phyloP scores from a whole-genome alignment of 768 basidiomycete species.

The Boletellus ananiceps region DNA sequence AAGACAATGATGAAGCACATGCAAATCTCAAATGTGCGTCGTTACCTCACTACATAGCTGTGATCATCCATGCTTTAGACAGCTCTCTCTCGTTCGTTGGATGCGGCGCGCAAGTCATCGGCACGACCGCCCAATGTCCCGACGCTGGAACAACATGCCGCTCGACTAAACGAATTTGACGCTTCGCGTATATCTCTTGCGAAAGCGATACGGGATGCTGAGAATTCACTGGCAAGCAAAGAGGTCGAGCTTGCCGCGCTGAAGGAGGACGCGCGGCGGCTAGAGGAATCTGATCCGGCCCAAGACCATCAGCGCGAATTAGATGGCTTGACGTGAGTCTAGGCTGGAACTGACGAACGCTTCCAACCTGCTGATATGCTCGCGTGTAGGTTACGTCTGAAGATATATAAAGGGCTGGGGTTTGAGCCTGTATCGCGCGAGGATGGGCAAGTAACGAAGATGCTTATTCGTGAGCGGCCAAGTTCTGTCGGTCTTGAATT shows the following conservation, averaged over 20 bases:
- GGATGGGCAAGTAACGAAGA: conserved; percentile 47
- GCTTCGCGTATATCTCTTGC: conserved; percentile 56
- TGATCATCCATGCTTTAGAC: neutral
- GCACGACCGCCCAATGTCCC: conserved; percentile 67
- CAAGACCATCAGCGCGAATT: conserved; percentile 65
- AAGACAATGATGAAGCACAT: conserved; percentile 65
- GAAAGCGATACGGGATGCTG: conserved; percentile 72
- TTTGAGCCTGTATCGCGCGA: conserved; percentile 64
- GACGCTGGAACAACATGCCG: conserved; percentile 57
- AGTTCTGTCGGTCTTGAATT: neutral
- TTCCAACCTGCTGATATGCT: conserved; percentile 1
- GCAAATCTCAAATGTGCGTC: conserved; percentile 55
- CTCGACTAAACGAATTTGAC: conserved; percentile 63
- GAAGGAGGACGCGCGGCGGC: conserved; percentile 54
- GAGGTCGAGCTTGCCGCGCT: conserved; percentile 67
- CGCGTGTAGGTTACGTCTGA: conserved; percentile 53
- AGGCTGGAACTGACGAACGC: neutral
- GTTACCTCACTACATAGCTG: neutral
- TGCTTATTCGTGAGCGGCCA: conserved; percentile 61
- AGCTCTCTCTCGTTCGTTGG: conserved; percentile 64
- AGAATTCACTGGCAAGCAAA: conserved; percentile 58
- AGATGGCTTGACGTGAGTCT: conserved; percentile 56
- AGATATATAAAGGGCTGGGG: conserved; percentile 65
- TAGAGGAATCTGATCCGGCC: conserved; percentile 71
- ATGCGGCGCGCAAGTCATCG: conserved; percentile 67